Percentiles rank a stretch among this genome's conserved stretches.
These are phyloP conservation scores for Nitzschia sp. DNA, from an alignment of 108 stramenopile species.

Conservation along the genomic window DNA sequence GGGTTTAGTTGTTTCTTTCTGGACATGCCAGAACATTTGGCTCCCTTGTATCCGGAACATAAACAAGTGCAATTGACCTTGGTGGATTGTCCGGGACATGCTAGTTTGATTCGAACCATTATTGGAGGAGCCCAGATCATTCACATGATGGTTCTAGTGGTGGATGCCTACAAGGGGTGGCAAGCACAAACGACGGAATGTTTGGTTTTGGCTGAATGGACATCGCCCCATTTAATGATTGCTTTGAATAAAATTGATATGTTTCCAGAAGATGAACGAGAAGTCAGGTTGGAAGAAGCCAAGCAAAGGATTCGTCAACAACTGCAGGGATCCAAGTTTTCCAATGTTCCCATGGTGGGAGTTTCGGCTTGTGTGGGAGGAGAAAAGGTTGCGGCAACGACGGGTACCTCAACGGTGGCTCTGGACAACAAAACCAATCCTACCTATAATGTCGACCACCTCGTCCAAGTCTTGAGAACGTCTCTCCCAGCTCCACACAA, in stretches of 20 bases:
- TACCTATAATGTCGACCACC: constrained; percentile 67
- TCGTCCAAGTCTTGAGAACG: constrained; percentile 57
- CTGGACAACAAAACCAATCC: constrained; percentile 25
- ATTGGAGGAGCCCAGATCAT: constrained; percentile 98
- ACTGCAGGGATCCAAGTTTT: constrained; percentile 71
- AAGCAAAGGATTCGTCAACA: constrained; percentile 58
- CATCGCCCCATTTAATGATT: constrained; percentile 81
- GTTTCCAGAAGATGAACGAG: constrained; percentile 74
- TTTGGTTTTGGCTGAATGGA: constrained; percentile 95
- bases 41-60: constrained; percentile 29
- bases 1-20: constrained; percentile 94
- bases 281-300: constrained; percentile 54
- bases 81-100: constrained; percentile 99
- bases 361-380: constrained; percentile 92
- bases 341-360: constrained; percentile 69
- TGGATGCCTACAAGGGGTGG: constrained; percentile 97
- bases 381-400: constrained; percentile 85
- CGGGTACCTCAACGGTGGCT: background rate
- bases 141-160: constrained; percentile 92
- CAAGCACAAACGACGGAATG: constrained; percentile 99
- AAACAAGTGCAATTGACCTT: constrained; percentile 77
- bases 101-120: constrained; percentile 95
- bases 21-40: constrained; percentile 68
- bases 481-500: constrained; percentile 68
- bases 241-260: constrained; percentile 93